A percentile compares a stretch with the other conserved stretches of the same genome.
Evolutionary conservation across 2,329 filamentous ascomycete species (phyloP).

Genomic region (Dothideomycetidae sp.): DNA sequence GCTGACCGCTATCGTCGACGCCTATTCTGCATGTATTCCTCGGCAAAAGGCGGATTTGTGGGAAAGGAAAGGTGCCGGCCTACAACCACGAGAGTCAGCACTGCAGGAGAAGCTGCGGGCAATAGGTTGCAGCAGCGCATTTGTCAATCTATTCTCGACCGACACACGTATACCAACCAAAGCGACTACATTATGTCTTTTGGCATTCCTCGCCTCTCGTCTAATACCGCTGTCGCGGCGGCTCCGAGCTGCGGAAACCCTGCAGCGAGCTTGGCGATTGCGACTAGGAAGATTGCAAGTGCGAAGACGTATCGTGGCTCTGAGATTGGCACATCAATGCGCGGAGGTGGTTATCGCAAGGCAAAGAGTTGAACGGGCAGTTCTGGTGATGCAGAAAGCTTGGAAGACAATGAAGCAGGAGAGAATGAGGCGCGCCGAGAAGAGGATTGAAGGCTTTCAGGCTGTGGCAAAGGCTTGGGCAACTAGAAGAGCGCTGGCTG

Average conservation of each 20-base stretch:
- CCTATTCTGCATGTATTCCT: conserved; percentile 37
- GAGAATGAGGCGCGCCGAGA: conserved; percentile 24
- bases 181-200: conserved; percentile 41
- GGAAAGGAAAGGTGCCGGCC: not conserved
- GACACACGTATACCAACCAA: conserved; percentile 32
- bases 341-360: conserved; percentile 32
- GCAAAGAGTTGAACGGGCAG: conserved; percentile 27
- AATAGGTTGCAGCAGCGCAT: conserved; percentile 27
- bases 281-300: conserved; percentile 20
- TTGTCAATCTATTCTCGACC: conserved; percentile 29
- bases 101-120: conserved; percentile 24
- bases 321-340: conserved; percentile 33
- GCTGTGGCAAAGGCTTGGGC: conserved; percentile 29
- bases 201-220: conserved; percentile 46
- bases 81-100: conserved; percentile 8
- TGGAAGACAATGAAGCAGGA: conserved; percentile 28
- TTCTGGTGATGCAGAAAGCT: conserved; percentile 30
- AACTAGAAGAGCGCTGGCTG: conserved; percentile 20
- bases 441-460: conserved; percentile 29
- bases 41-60: no score
- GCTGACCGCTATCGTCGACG: conserved; percentile 42
- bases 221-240: conserved; percentile 37
- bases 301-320: conserved; percentile 23
- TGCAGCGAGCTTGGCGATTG: conserved; percentile 39
- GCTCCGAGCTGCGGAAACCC: conserved; percentile 36